Conservation (phyloP, 1,284 basidiomycete genomes). For the Cerioporus squamosus region DNA sequence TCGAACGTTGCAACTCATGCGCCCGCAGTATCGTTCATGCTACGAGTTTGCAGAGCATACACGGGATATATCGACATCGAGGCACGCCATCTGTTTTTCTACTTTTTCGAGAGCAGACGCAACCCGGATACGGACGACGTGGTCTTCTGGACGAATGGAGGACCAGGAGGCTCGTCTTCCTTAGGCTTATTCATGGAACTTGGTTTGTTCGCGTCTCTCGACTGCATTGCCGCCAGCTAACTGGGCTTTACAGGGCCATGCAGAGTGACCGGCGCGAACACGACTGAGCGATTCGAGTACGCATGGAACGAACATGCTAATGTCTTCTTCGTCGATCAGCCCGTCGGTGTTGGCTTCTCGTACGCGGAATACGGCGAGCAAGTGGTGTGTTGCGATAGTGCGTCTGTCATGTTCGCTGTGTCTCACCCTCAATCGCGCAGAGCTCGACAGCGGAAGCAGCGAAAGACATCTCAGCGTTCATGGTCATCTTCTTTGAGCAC, state of each 20-base stretch:
- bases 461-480: conserved; percentile 68
- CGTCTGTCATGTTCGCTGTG: background rate
- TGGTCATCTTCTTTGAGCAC: conserved; percentile 74
- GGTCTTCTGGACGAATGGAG: conserved; percentile 71
- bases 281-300: conserved; percentile 56
- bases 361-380: conserved; percentile 72
- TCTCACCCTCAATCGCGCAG: conserved; percentile 29
- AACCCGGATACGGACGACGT: conserved; percentile 71
- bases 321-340: conserved; percentile 74
- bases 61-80: conserved; percentile 71
- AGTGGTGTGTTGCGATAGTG: conserved; percentile 43
- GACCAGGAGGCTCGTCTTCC: conserved; percentile 58
- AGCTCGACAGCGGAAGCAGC: conserved; percentile 69
- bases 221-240: conserved; percentile 64
- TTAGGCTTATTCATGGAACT: conserved; percentile 72
- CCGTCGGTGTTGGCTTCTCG: conserved; percentile 68
- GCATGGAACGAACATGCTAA: conserved; percentile 75
- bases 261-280: conserved; percentile 42
- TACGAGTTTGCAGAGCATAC: conserved; percentile 15
- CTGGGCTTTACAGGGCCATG: conserved; percentile 34
- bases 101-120: conserved; percentile 77
- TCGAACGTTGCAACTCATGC: no score
- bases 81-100: conserved; percentile 80
- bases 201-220: conserved; percentile 50
- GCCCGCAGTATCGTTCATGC: background rate